A percentile compares a stretch with the other conserved stretches of the same genome.
phyloP scores from a whole-genome alignment of 1,284 basidiomycete genomes.

The Sanghuangporus baumii region DNA sequence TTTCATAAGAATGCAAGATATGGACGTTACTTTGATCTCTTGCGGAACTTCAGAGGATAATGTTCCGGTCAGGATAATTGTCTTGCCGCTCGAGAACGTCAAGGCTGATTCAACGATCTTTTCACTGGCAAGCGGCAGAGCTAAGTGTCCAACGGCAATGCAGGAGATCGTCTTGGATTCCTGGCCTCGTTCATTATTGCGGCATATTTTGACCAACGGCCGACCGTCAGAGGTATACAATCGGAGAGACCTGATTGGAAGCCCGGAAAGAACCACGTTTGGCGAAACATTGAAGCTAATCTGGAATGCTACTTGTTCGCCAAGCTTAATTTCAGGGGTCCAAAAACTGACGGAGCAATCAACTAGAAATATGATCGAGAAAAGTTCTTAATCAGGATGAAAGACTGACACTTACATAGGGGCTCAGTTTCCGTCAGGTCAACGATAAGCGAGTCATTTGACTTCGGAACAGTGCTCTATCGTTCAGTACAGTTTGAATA shows the following conservation, averaged over 20 bases:
- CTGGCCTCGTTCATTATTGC: conserved; percentile 10
- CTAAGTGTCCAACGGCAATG: conserved; percentile 9
- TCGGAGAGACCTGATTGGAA: conserved; percentile 55
- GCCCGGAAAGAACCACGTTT: conserved; percentile 38
- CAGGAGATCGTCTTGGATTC: conserved; percentile 32
- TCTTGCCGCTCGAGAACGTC: conserved; percentile 48
- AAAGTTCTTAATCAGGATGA: background rate
- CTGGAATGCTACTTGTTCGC: conserved; percentile 67
- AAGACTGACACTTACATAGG: conserved; percentile 45
- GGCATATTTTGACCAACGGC: conserved; percentile 43
- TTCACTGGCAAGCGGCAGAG: conserved; percentile 20
- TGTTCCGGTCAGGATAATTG: conserved; percentile 51
- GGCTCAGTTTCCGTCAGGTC: conserved; percentile 58
- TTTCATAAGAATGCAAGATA: background rate
- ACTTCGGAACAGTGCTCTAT: conserved; percentile 64
- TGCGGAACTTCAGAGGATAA: conserved; percentile 43
- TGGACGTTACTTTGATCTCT: conserved; percentile 40
- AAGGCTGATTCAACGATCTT: conserved; percentile 36
- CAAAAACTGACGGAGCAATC: conserved; percentile 66
- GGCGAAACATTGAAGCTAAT: conserved; percentile 50
- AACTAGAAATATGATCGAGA: conserved; percentile 38
- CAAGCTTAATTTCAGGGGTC: conserved; percentile 52
- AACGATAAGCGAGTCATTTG: conserved; percentile 51
- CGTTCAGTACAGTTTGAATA: conserved; percentile 7
- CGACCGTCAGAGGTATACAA: conserved; percentile 48